Conservation (phyloP, 305 asterid genomes). For the Fraxinus baroniana region DNA sequence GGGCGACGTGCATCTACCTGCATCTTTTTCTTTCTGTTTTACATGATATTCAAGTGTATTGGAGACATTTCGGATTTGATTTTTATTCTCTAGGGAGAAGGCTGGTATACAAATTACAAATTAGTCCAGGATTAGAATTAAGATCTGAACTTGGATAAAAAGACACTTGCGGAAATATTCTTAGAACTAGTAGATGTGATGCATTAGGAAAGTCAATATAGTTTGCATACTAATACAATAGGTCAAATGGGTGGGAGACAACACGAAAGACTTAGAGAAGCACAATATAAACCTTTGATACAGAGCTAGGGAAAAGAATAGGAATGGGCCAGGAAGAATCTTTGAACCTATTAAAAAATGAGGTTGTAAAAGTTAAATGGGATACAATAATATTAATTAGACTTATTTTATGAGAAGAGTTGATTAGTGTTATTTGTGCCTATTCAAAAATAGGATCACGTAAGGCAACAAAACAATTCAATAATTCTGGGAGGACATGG, state of each 20-base stretch:
- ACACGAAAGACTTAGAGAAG: neutral
- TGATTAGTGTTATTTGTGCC: neutral
- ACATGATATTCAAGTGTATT: neutral
- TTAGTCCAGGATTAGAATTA: neutral
- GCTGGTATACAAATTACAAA: neutral
- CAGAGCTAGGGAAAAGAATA: neutral
- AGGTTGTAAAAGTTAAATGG: neutral
- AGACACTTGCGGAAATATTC: neutral
- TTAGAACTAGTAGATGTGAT: neutral
- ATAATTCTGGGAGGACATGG: neutral
- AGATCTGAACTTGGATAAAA: neutral
- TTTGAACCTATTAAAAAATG: neutral
- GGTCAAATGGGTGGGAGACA: neutral
- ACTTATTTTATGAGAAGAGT: neutral
- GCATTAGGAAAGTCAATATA: neutral
- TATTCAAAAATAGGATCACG: neutral
- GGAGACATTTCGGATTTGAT: neutral
- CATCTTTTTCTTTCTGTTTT: neutral
- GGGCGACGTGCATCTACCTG: neutral
- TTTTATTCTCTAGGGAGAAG: neutral
- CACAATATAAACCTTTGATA: neutral
- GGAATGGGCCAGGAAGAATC: neutral
- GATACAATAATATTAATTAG: neutral
- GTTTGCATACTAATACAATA: neutral
- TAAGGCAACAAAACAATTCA: neutral